A percentile compares a stretch with the other conserved stretches of the same genome.
phyloP scores from a whole-genome alignment of 192 early-diverging fungal species.

The Endogone sp. region DNA sequence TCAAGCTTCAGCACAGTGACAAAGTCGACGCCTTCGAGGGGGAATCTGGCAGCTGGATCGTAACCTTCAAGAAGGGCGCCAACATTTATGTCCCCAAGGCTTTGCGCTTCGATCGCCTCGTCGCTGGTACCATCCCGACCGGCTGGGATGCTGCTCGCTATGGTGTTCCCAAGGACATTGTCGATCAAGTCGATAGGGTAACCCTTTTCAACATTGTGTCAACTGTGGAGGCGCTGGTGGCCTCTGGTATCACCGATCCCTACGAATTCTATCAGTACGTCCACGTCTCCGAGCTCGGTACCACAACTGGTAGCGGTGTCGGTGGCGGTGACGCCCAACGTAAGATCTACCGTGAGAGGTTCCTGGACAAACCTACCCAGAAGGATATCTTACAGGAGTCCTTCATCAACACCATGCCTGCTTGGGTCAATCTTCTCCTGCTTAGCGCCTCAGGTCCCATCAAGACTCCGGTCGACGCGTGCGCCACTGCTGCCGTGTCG shows the following conservation, averaged over 20 bases:
- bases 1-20: conserved; percentile 78
- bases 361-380: conserved; percentile 78
- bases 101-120: conserved; percentile 82
- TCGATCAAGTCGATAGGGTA: conserved; percentile 87
- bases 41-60: conserved; percentile 67
- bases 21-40: conserved; percentile 69
- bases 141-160: conserved; percentile 92
- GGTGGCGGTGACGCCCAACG: conserved; percentile 80
- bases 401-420: conserved; percentile 94
- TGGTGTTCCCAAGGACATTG: conserved; percentile 89
- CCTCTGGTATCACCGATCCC: conserved; percentile 91
- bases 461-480: conserved; percentile 91
- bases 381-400: conserved; percentile 94
- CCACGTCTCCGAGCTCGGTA: conserved; percentile 92
- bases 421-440: conserved; percentile 96
- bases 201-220: conserved; percentile 87
- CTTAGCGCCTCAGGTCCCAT: conserved; percentile 91
- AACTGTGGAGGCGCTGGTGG: conserved; percentile 88
- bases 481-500: conserved; percentile 87
- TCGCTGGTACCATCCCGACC: conserved; percentile 92
- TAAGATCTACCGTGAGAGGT: conserved; percentile 75
- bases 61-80: conserved; percentile 84
- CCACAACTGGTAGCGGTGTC: conserved; percentile 85
- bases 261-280: conserved; percentile 98
- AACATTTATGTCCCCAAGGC: conserved; percentile 91